Percentiles rank a stretch among this genome's conserved stretches.
These are phyloP conservation scores for Backusella sp. DNA, from an alignment of 192 early-diverging fungal species.

Conservation along the genomic window DNA sequence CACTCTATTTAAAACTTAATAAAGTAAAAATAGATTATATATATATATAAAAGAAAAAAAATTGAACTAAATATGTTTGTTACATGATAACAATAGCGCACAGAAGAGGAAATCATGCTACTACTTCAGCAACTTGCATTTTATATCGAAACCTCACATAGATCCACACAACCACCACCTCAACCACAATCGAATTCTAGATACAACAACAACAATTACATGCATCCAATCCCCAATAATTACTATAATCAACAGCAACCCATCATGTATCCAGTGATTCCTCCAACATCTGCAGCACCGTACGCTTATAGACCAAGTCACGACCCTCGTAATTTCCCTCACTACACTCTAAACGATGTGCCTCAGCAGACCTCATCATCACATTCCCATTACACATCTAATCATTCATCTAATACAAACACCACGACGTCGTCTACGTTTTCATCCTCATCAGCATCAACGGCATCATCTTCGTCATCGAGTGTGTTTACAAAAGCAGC, in stretches of 20 bases:
- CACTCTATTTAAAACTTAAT: conserved; percentile 25
- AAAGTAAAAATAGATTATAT: conserved; percentile 33
- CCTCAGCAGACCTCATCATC: conserved; percentile 55
- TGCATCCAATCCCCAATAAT: background rate
- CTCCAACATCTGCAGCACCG: background rate
- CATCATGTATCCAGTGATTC: background rate
- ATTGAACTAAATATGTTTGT: background rate
- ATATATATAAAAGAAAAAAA: too few species aligned
- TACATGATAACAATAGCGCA: background rate
- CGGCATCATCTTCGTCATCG: background rate
- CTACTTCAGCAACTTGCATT: conserved; percentile 17
- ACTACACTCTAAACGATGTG: background rate
- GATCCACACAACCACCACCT: background rate
- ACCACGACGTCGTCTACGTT: background rate
- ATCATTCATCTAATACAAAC: background rate
- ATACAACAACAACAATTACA: background rate
- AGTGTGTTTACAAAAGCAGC: conserved; percentile 24
- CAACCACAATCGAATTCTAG: background rate
- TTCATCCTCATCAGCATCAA: background rate
- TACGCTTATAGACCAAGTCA: conserved; percentile 21
- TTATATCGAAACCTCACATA: background rate
- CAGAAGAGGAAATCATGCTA: background rate
- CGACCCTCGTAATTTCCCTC: conserved; percentile 27
- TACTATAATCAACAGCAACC: background rate
- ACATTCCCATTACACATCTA: background rate